Evolutionary conservation across 495 filamentous ascomycete species (phyloP).

Genomic region (Penicillium herquei): DNA sequence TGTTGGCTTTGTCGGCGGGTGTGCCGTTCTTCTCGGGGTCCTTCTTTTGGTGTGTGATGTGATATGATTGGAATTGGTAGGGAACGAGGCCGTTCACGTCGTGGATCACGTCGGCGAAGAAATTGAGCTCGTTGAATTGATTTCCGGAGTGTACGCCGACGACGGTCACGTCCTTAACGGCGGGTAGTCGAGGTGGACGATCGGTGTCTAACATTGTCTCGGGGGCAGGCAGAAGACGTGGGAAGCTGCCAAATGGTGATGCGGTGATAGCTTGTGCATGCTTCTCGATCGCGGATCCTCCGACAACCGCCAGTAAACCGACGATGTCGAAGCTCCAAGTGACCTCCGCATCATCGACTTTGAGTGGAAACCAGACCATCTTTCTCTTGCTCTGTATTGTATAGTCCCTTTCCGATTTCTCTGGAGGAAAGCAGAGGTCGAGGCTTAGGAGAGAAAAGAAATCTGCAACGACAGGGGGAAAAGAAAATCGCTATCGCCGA

Average conservation of each 20-base stretch:
- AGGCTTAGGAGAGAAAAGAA: too few relatives aligned
- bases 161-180: conserved; percentile 51
- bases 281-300: conserved; percentile 55
- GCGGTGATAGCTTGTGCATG: conserved; percentile 58
- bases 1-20: conserved; percentile 19
- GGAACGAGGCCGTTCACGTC: conserved; percentile 45
- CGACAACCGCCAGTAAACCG: conserved; percentile 61
- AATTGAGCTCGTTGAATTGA: conserved; percentile 53
- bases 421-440: too few relatives aligned
- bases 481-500: background rate
- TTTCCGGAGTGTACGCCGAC: conserved; percentile 58
- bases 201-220: conserved; percentile 59
- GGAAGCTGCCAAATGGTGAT: conserved; percentile 53
- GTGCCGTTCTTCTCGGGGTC: background rate
- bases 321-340: conserved; percentile 54
- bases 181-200: conserved; percentile 54
- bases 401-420: background rate
- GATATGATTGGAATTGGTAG: conserved; percentile 13
- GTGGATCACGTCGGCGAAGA: conserved; percentile 61
- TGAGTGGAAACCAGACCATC: conserved; percentile 19
- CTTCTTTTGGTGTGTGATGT: conserved; percentile 7
- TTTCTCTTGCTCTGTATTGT: background rate
- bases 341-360: conserved; percentile 3
- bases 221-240: conserved; percentile 65
- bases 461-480: background rate